Conservation (phyloP, 352 stramenopile genomes). For the Aphanomyces cochlioides region DNA sequence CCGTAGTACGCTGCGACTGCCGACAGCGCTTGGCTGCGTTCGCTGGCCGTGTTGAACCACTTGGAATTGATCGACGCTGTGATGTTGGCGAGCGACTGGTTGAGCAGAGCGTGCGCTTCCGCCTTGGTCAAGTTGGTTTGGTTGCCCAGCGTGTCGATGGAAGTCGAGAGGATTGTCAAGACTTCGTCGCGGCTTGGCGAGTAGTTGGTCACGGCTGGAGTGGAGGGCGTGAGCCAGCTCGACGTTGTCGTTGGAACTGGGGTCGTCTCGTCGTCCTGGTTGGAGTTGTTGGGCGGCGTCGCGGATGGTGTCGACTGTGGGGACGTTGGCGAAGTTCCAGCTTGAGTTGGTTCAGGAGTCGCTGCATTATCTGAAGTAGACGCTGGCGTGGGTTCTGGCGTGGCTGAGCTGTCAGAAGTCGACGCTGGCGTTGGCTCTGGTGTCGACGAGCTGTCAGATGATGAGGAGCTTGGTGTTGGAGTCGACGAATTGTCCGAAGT, state of each 20-base stretch:
- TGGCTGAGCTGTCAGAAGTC: no score
- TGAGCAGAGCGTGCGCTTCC: background rate
- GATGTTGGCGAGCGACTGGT: background rate
- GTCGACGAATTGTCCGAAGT: no score
- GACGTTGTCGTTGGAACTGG: background rate
- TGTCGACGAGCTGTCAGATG: background rate
- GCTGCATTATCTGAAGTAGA: background rate
- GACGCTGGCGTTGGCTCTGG: background rate
- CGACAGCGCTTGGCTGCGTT: background rate
- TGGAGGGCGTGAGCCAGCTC: background rate
- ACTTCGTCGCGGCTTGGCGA: slow-evolving; percentile 3
- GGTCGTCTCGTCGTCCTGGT: background rate
- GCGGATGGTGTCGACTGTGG: no score
- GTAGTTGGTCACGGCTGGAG: background rate
- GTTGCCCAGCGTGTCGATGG: background rate
- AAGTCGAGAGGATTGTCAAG: background rate
- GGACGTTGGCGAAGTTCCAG: background rate
- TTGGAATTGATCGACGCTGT: background rate
- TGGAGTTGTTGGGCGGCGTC: background rate
- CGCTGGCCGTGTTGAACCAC: slow-evolving; percentile 8
- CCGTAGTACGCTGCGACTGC: background rate
- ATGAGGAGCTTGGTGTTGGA: background rate
- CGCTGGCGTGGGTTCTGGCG: background rate
- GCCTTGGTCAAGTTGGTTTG: slow-evolving; percentile 4
- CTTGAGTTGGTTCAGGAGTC: background rate